Base-by-base conservation (phyloP, 2,329 filamentous ascomycete species). In the Akanthomyces muscarius region DNA sequence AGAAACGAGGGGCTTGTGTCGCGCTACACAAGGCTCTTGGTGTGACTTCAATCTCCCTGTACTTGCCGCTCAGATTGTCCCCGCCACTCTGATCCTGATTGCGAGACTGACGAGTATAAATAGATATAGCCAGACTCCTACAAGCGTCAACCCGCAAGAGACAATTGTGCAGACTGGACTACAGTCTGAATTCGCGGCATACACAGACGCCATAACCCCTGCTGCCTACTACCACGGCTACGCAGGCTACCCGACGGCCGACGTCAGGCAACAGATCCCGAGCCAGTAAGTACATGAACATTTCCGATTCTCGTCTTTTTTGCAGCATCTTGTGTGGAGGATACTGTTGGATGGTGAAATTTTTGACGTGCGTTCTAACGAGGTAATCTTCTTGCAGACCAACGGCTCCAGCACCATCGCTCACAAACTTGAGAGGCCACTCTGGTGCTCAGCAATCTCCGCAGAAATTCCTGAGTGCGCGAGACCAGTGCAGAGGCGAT, bases 31-130 rank as follows among this genome's bases (percentile, higher is more conserved):
- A 61, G 23, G 36, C 16, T 33, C 30, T 28, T 44, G 33, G 57
- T 51, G 47, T 51, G 21, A 51, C 57, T 48, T 60, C 2, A 23
- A 44, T 8, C 25, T 44, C 48, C 48, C 48, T 36, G 16, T 38
- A n/a, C 36, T 33, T 61, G n/a, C 23, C 23, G 36, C 48, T 21
- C 13, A 61, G 4, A 45, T 8, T 13, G 6, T 25, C 47, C n/a
- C 38, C 58, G n/a, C n/a, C 48, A n/a, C 23, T 44, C 7, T 33
- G 5, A 21, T 58, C 36, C 57, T 52, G 21, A 60, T 60, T 36
- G 36, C 8, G 57, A 60, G 47, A 51, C 57, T 60, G 7, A 60
- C 47, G 4, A 33, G 47, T 60, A 52, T 52, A 42, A 60, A 50
- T 53, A 52, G 48, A 53, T 53, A 45, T 45, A 61, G 25, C 38